Conservation (phyloP, 192 early-diverging fungal genomes). For the Helicostylum pulchrum region DNA sequence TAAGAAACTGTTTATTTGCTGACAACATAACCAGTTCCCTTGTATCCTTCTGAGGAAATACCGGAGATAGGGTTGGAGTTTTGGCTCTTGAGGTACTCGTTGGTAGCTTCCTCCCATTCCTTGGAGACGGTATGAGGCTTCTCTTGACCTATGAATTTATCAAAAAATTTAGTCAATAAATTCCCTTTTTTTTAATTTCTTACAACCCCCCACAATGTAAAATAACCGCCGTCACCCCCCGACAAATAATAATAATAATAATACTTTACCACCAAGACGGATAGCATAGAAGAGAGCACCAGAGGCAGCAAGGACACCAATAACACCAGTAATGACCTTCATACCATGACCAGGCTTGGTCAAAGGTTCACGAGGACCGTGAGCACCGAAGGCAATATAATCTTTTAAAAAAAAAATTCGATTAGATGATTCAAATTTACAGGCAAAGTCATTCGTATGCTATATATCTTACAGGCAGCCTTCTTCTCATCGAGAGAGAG, state of each 20-base stretch:
- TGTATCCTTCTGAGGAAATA: slow-evolving; percentile 75
- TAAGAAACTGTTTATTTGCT: slow-evolving; percentile 1
- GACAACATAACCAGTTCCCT: slow-evolving; percentile 69
- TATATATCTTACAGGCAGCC: slow-evolving; percentile 60
- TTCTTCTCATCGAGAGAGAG: slow-evolving; percentile 93
- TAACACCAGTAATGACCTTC: slow-evolving; percentile 67
- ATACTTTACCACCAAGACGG: slow-evolving; percentile 47
- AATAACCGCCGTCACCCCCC: not conserved
- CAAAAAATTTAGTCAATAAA: not conserved
- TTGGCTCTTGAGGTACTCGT: slow-evolving; percentile 63
- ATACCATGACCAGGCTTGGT: slow-evolving; percentile 63
- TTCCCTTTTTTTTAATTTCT: not conserved
- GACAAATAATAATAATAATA: slow-evolving; percentile 1
- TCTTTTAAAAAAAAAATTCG: slow-evolving; percentile 25
- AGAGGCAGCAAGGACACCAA: slow-evolving; percentile 51
- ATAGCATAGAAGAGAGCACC: slow-evolving; percentile 57
- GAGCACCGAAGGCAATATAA: slow-evolving; percentile 93
- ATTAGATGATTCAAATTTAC: not conserved
- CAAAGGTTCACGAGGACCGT: slow-evolving; percentile 81
- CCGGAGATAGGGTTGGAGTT: slow-evolving; percentile 79
- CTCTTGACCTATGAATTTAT: slow-evolving; percentile 49
- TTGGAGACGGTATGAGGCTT: slow-evolving; percentile 65
- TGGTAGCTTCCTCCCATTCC: slow-evolving; percentile 85
- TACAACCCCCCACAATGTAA: not conserved
- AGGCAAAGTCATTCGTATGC: not conserved